A percentile compares a stretch with the other conserved stretches of the same genome.
These are phyloP conservation scores for Syzygium aromaticum DNA, from an alignment of 345 rosid species.

Conservation along the genomic window DNA sequence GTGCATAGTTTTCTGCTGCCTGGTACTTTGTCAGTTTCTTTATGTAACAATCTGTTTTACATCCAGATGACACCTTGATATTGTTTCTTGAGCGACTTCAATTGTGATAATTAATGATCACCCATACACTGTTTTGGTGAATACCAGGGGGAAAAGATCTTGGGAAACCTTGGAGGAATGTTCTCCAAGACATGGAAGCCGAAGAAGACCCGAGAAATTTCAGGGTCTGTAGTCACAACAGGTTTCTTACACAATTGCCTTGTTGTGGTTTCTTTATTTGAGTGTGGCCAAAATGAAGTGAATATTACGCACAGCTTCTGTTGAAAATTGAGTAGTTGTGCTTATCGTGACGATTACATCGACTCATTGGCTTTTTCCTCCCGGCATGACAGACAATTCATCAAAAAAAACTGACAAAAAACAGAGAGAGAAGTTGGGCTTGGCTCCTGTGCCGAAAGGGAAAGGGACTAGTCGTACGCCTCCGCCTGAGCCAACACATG, in stretches of 20 bases:
- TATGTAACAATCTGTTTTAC: not conserved
- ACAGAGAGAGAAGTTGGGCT: slow-evolving; percentile 70
- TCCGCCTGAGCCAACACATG: slow-evolving; percentile 42
- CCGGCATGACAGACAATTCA: slow-evolving; percentile 25
- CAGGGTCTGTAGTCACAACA: slow-evolving; percentile 58
- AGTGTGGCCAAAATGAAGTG: not conserved
- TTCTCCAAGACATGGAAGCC: slow-evolving; percentile 96
- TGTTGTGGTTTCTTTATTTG: not conserved
- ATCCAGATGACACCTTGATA: not conserved
- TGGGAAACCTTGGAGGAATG: slow-evolving; percentile 90
- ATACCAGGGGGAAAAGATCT: slow-evolving; percentile 83
- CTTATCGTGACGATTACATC: not conserved
- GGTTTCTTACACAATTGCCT: slow-evolving; percentile 26
- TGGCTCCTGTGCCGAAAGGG: slow-evolving; percentile 34
- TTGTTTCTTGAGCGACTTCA: not conserved
- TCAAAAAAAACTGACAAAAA: slow-evolving; percentile 35
- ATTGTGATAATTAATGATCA: not conserved
- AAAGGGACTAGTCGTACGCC: slow-evolving; percentile 18
- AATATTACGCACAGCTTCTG: not conserved
- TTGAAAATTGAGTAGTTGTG: not conserved
- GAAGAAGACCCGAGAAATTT: slow-evolving; percentile 58
- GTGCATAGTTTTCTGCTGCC: not conserved
- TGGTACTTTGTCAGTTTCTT: not conserved
- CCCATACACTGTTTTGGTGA: not conserved
- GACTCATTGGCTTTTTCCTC: not conserved